Base-by-base conservation (phyloP, 345 rosid species). In the Aurinia saxatilis region DNA sequence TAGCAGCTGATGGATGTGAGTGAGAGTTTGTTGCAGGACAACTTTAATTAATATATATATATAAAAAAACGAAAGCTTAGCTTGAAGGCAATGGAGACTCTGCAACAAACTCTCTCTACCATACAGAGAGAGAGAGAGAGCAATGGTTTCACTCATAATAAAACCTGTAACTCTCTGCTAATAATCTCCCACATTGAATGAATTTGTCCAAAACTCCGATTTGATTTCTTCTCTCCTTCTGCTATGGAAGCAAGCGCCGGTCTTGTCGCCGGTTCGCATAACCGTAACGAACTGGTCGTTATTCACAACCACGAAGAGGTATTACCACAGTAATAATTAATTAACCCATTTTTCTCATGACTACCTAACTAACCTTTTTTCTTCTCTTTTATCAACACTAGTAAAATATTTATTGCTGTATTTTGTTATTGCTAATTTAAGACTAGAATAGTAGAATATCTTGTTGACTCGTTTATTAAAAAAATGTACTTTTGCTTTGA, bases 271-370 rank as follows among this genome's bases (percentile, higher is more conserved):
- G 99, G 99, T 39, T 93, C 99, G 17, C 99, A 93, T 81, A 93
- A 90, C 73, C 95, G 97, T 69, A 93, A 93, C 10, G 99, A 93
- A 76, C 99, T 93, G 25, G 96, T 93, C 3, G 99, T 90, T 73
- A 93, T 93, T 65, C 99, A 93, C 18, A 87, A 87, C 75, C 99
- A 93, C 42, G 99, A 93, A 72, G 97, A 93, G 96, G 99, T 87
- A 25, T n/a, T 2, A 15, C 0, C n/a, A n/a, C n/a, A n/a, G n/a
- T n/a, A 17, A 27, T 45, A 6, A 17, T 16, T 6, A 7, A 9
- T 13, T n/a, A 57, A 19, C 6, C 17, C 6, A 19, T 50, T 40
- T 63, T 34, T 16, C 16, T 48, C 34, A n/a, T 48, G 0, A 50
- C 11, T 27, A 23, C 5, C n/a, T n/a, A n/a, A 23, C 27, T 2